Percentiles rank a stretch among this genome's conserved stretches.
These are phyloP conservation scores for Penicillium psychrofluorescens DNA, from an alignment of 495 filamentous ascomycete genomes.

Conservation along the genomic window DNA sequence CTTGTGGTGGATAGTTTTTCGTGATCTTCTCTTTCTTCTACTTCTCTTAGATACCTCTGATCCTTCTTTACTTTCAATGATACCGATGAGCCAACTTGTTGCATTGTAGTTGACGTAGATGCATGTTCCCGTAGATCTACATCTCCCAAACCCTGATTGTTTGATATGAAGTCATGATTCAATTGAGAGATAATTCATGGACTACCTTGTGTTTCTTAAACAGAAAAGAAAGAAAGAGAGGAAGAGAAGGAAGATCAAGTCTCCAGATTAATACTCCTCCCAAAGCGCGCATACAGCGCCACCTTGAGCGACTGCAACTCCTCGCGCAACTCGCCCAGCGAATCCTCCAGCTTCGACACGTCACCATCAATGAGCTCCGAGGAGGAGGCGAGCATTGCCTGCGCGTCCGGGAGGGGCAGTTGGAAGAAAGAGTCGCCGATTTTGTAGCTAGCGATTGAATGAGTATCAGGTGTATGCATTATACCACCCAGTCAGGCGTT, in stretches of 20 bases:
- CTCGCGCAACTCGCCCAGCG: slow-evolving; percentile 63
- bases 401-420: slow-evolving; percentile 73
- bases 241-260: slow-evolving; percentile 42
- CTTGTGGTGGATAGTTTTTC: slow-evolving; percentile 8
- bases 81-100: slow-evolving; percentile 11
- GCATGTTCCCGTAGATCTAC: no score
- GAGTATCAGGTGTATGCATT: not conserved
- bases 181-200: no score
- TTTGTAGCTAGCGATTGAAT: slow-evolving; percentile 62
- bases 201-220: not conserved
- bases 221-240: not conserved
- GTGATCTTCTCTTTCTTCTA: slow-evolving; percentile 1
- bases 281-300: slow-evolving; percentile 87
- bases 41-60: slow-evolving; percentile 23
- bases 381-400: slow-evolving; percentile 68
- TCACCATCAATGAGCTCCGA: slow-evolving; percentile 67
- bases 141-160: no score
- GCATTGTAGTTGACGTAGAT: not conserved
- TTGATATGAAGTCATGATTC: no score
- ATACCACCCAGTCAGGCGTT: no score
- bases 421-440: slow-evolving; percentile 93
- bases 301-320: slow-evolving; percentile 86
- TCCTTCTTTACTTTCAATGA: slow-evolving; percentile 16
- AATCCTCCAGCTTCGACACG: slow-evolving; percentile 68
- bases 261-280: slow-evolving; percentile 91